Evolutionary conservation across 177 flowering plant species (phyloP).

Genomic region (Telopea speciosissima): DNA sequence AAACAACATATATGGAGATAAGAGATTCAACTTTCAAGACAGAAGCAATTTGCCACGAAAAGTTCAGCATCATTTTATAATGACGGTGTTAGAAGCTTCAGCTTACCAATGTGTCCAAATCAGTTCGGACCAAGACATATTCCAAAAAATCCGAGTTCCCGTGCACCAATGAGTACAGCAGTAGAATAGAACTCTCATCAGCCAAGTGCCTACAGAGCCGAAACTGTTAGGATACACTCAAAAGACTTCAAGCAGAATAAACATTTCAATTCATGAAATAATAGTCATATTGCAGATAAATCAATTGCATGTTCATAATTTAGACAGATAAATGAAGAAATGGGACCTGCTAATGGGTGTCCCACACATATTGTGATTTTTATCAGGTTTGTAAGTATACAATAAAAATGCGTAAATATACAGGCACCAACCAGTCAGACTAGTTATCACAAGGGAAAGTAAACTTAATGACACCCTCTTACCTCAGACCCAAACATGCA

Average conservation of each 20-base stretch:
- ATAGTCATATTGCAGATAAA: no score
- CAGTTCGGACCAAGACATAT: conserved; percentile 96
- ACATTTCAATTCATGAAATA: no score
- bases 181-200: conserved; percentile 75
- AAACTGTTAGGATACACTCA: conserved; percentile 1
- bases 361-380: no score
- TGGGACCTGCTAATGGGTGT: no score
- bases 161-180: conserved; percentile 84
- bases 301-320: no score
- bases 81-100: conserved; percentile 1
- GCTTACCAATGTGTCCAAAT: conserved; percentile 91
- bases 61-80: neutral
- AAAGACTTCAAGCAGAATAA: neutral
- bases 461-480: neutral
- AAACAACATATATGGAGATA: neutral
- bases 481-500: neutral
- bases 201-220: conserved; percentile 60
- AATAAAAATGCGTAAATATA: neutral
- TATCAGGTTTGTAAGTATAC: neutral
- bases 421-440: neutral
- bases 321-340: no score
- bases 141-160: conserved; percentile 91
- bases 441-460: neutral
- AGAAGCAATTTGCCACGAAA: neutral
- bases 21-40: neutral